phyloP scores from a whole-genome alignment of 2,329 filamentous ascomycete genomes.

The Neofusicoccum ribis region DNA sequence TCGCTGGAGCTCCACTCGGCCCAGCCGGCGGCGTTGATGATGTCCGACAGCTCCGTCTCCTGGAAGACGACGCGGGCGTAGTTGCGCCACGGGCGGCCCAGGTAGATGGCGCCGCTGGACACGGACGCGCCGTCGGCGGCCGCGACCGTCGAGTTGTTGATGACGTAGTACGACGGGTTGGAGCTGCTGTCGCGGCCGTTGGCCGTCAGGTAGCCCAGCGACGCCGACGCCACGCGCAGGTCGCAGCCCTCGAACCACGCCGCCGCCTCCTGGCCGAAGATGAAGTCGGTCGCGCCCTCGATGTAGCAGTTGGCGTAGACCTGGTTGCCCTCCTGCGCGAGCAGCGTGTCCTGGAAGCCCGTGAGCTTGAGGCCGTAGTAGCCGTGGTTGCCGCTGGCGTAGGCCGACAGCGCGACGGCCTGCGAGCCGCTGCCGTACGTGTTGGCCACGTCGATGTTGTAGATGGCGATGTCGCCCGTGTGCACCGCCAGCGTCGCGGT shows the following conservation, averaged over 20 bases:
- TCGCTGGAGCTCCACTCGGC: slow-evolving; percentile 38
- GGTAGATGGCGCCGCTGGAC: slow-evolving; percentile 39
- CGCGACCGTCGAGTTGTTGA: slow-evolving; percentile 50
- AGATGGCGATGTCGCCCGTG: slow-evolving; percentile 54
- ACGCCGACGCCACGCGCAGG: slow-evolving; percentile 1
- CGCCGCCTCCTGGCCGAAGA: slow-evolving; percentile 53
- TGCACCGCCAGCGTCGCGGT: slow-evolving; percentile 48
- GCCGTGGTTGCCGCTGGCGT: slow-evolving; percentile 47
- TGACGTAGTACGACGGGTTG: slow-evolving; percentile 49
- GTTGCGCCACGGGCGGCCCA: slow-evolving; percentile 52
- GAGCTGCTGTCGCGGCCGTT: slow-evolving; percentile 25
- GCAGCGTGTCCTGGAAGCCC: slow-evolving; percentile 56
- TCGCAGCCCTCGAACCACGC: slow-evolving; percentile 47
- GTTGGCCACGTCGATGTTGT: slow-evolving; percentile 60
- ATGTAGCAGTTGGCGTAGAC: slow-evolving; percentile 57
- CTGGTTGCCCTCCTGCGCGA: slow-evolving; percentile 47
- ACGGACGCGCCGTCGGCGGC: slow-evolving; percentile 38
- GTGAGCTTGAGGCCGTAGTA: slow-evolving; percentile 57
- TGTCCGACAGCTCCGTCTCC: slow-evolving; percentile 49
- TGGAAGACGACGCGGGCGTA: slow-evolving; percentile 53
- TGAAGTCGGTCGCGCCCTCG: slow-evolving; percentile 59
- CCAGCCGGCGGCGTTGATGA: slow-evolving; percentile 62
- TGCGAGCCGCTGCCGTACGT: slow-evolving; percentile 32
- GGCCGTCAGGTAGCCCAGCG: slow-evolving; percentile 27
- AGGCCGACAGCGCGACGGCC: slow-evolving; percentile 54